Evolutionary conservation across 306 rosid species (phyloP), one percentile per base, ranked within the genome.

Genomic region (Leucaena leucocephala): DNA sequence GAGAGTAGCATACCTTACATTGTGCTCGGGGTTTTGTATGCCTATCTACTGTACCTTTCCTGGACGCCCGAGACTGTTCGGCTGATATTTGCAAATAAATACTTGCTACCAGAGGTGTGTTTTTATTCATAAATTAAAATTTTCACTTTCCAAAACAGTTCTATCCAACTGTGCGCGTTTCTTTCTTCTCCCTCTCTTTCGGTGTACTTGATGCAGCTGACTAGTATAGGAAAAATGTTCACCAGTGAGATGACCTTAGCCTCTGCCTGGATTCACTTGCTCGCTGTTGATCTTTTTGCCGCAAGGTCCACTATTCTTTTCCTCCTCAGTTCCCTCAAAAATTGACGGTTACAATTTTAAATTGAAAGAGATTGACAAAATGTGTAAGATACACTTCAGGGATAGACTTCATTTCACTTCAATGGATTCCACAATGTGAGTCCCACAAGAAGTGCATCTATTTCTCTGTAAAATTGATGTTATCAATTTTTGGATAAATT

Each of bases 251-350:
- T 95, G 89, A 93, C 98, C 72, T 74, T 95, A 57, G 97, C 98
- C 77, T 93, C 99, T 84, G 98, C 99, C 14, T 95, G 99, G 99
- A 95, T 92, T 84, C 99, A 92, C 82, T 89, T 91, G 82, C 76
- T 95, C 88, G 92, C 80, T 85, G 92, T 93, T 13, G 97, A 93
- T 89, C 97, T 95, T 67, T 95, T 91, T 85, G 98, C 98, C 52
- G 99, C 98, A 80, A 93, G 99, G 99, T 93, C 62, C 35, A 66
- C 71, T 63, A 0, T 14, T 75, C 62, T 64, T 75, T 4, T 66
- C 22, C 49, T 69, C 63, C 27, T 27, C n/a, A 61, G 38, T 61
- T 61, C 5, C 3, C 16, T 4, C 0, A 33, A 61, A 61, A 61
- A 11, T 10, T 33, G 40, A 33, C 12, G 67, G n/a, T 61, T 22